phyloP scores from a whole-genome alignment of 192 early-diverging fungal genomes.

The Mortierella antarctica region DNA sequence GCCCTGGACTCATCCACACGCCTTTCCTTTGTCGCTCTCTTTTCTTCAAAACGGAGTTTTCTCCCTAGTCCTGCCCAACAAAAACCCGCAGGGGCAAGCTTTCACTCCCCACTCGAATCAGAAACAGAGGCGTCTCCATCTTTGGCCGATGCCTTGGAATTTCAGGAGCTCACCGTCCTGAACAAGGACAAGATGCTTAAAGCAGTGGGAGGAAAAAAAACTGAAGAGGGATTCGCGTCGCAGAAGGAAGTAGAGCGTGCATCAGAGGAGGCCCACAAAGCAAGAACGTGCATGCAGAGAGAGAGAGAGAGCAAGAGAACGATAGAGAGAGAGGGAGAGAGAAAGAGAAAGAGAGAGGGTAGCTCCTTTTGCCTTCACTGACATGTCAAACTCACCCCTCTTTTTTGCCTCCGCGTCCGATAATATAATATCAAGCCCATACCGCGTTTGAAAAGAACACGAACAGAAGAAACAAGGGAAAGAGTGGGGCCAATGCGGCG shows the following conservation, averaged over 20 bases:
- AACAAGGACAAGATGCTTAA: constrained; percentile 8
- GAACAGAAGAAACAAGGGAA: neutral
- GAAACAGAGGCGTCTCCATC: too few species aligned
- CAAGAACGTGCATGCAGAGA: neutral
- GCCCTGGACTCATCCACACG: too few species aligned
- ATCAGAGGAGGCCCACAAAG: neutral
- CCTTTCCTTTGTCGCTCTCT: too few species aligned
- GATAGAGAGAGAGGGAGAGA: neutral
- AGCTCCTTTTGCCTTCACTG: too few species aligned
- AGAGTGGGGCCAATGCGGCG: neutral
- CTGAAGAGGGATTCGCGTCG: neutral
- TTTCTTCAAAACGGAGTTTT: too few species aligned
- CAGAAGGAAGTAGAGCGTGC: neutral
- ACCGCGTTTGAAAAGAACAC: neutral
- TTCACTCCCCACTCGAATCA: too few species aligned
- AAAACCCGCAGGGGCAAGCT: too few species aligned
- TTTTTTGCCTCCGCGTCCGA: too few species aligned
- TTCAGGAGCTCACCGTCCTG: constrained; percentile 9
- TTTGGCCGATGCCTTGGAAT: constrained; percentile 6
- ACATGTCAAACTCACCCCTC: too few species aligned
- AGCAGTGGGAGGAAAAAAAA: constrained; percentile 3
- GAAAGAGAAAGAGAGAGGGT: neutral
- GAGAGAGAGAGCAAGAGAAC: neutral
- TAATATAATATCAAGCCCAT: too few species aligned
- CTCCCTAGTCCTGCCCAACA: too few species aligned